Evolutionary conservation across 1,284 basidiomycete genomes (phyloP).

Genomic region (Bjerkandera adusta): DNA sequence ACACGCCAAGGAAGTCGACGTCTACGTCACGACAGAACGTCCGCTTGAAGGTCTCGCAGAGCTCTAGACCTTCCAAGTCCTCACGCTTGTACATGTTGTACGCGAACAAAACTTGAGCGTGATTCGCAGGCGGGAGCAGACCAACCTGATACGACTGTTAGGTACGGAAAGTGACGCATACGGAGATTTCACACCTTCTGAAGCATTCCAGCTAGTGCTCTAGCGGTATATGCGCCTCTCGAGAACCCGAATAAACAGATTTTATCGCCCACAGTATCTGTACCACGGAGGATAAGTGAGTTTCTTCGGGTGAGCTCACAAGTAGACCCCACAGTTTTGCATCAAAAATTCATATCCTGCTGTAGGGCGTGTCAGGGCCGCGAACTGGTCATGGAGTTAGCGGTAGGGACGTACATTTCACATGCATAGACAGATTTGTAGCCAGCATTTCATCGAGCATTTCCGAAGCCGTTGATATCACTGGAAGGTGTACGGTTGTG

Average conservation of each 20-base stretch:
- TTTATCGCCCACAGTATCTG: slow-evolving; percentile 26
- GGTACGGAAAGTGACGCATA: not conserved
- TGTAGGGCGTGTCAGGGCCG: slow-evolving; percentile 10
- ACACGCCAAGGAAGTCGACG: slow-evolving; percentile 35
- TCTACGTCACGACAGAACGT: slow-evolving; percentile 32
- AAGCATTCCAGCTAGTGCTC: slow-evolving; percentile 44
- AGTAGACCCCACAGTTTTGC: slow-evolving; percentile 24
- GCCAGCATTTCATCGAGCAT: slow-evolving; percentile 30
- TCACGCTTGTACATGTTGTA: slow-evolving; percentile 35
- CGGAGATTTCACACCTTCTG: slow-evolving; percentile 29
- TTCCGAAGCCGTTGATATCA: slow-evolving; percentile 20
- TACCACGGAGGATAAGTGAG: not conserved
- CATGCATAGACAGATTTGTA: slow-evolving; percentile 28
- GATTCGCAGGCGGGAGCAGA: slow-evolving; percentile 22
- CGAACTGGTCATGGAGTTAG: not conserved
- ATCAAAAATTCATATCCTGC: slow-evolving; percentile 40
- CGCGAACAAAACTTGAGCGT: slow-evolving; percentile 18
- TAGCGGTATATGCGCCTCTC: slow-evolving; percentile 43
- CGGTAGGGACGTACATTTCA: slow-evolving; percentile 12
- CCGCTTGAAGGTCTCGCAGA: slow-evolving; percentile 31
- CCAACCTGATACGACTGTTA: slow-evolving; percentile 24
- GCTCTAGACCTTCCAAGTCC: slow-evolving; percentile 22
- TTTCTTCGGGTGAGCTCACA: not conserved
- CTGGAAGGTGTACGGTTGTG: slow-evolving; percentile 20
- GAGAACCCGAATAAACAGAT: slow-evolving; percentile 40